Percentiles rank a stretch among this genome's conserved stretches.
phyloP scores from a whole-genome alignment of 225 moss, liverwort and hornwort genomes.

The Climacium dendroides region DNA sequence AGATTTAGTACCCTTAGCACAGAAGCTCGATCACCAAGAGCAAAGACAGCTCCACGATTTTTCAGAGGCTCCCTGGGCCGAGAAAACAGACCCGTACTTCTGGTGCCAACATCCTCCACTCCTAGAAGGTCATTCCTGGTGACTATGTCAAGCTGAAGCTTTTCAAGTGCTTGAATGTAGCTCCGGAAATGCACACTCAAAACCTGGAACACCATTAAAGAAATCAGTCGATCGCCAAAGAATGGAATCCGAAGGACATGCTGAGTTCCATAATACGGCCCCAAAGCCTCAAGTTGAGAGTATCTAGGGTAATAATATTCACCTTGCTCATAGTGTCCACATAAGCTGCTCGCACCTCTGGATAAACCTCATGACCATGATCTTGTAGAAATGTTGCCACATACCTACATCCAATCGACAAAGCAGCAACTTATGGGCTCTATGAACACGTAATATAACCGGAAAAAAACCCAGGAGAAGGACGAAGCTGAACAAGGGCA shows the following conservation, averaged over 20 bases:
- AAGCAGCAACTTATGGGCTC: background rate
- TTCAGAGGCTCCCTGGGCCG: slow-evolving; percentile 87
- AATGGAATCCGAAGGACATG: background rate
- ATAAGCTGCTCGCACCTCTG: slow-evolving; percentile 90
- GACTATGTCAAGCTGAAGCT: slow-evolving; percentile 92
- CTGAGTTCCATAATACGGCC: background rate
- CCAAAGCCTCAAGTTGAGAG: background rate
- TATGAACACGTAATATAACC: background rate
- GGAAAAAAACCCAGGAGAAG: background rate
- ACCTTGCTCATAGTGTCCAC: slow-evolving; percentile 99
- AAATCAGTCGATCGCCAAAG: background rate
- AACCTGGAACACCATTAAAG: slow-evolving; percentile 40
- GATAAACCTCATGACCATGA: slow-evolving; percentile 94
- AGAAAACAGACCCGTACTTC: slow-evolving; percentile 84
- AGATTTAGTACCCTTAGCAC: slow-evolving; percentile 61
- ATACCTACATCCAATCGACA: slow-evolving; percentile 37
- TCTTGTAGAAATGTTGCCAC: slow-evolving; percentile 84
- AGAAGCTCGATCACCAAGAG: slow-evolving; percentile 86
- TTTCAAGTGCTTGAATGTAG: slow-evolving; percentile 91
- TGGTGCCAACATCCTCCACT: slow-evolving; percentile 83
- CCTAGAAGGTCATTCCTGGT: slow-evolving; percentile 90
- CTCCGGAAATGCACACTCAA: slow-evolving; percentile 96
- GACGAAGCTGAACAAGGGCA: background rate
- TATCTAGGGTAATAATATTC: background rate
- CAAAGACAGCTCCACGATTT: slow-evolving; percentile 92